These are phyloP conservation scores for Lactifluus rugatus DNA, from an alignment of 768 basidiomycete species.

Conservation along the genomic window DNA sequence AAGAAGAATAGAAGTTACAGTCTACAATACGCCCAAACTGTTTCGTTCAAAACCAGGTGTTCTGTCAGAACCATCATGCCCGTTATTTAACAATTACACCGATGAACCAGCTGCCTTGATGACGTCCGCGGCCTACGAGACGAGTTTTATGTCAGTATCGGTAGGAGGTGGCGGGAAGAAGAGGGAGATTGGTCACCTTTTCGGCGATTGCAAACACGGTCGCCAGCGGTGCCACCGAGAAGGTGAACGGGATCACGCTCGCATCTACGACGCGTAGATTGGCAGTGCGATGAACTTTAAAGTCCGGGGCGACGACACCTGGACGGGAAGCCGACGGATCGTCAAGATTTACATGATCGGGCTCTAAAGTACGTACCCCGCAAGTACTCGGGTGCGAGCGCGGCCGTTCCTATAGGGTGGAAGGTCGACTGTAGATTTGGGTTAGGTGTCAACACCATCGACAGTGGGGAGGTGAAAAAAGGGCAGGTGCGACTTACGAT, in stretches of 20 bases:
- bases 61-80: not conserved
- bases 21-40: not conserved
- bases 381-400: slow-evolving; percentile 31
- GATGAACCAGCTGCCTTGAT: slow-evolving; percentile 6
- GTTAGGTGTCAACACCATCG: not conserved
- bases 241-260: slow-evolving; percentile 17
- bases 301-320: slow-evolving; percentile 34
- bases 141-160: not conserved
- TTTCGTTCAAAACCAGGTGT: not conserved
- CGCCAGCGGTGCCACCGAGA: slow-evolving; percentile 16
- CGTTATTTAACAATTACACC: not conserved
- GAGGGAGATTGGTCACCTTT: slow-evolving; percentile 1
- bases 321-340: not conserved
- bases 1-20: not conserved
- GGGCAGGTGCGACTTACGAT: slow-evolving; percentile 1
- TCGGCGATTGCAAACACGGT: slow-evolving; percentile 18
- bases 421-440: slow-evolving; percentile 10
- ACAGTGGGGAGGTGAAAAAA: not conserved
- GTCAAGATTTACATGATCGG: not conserved
- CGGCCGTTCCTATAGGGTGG: slow-evolving; percentile 27
- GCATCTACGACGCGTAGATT: slow-evolving; percentile 31
- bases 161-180: not conserved
- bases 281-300: slow-evolving; percentile 35
- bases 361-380: slow-evolving; percentile 21
- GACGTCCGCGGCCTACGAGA: slow-evolving; percentile 12